Evolutionary conservation across 2,329 filamentous ascomycete species (phyloP), one percentile per base, ranked within the genome.

Genomic region (Colletotrichum truncatum): DNA sequence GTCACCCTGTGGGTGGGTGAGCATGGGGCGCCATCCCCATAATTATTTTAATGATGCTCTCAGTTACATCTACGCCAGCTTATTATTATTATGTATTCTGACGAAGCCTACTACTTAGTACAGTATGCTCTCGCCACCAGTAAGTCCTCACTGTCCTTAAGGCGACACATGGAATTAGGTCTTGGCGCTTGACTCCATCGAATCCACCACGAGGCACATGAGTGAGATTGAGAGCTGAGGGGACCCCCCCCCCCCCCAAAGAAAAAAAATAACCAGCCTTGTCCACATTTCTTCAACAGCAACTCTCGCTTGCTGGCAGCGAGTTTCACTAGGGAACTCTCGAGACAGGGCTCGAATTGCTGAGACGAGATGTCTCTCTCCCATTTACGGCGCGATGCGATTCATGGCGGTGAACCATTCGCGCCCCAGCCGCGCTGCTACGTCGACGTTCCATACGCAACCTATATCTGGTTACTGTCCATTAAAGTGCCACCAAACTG

Each of bases 251-350:
- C n/a, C n/a, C 28, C 30, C 32, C 32, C 49, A 39, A 23, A n/a
- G n/a, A n/a, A n/a, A n/a, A n/a, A n/a, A n/a, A n/a, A n/a, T n/a
- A n/a, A 14, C 16, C 21, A 53, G 52, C 26, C 53, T 43, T 51
- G 60, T 23, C 43, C 49, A 28, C 34, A 34, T 28, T 62, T 63
- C 63, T 66, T 51, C 49, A 62, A 51, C 63, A 28, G 25, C 34
- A 25, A 23, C 43, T 51, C 57, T 62, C 49, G 48, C 56, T 64
- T 64, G 28, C 39, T 21, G 8, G 28, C 53, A 49, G 8, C 23
- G 7, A 36, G 63, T 52, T 66, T 66, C 63, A 63, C 28, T 11
- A 18, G 51, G 49, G 43, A 9, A 3, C 25, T n/a, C 34, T 18
- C 28, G 25, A 46, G 28, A 55, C 12, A 28, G 32, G 51, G 28